A percentile compares a stretch with the other conserved stretches of the same genome.
Conservation (phyloP, 2,329 filamentous ascomycete species). For the Diaporthe destruens region DNA sequence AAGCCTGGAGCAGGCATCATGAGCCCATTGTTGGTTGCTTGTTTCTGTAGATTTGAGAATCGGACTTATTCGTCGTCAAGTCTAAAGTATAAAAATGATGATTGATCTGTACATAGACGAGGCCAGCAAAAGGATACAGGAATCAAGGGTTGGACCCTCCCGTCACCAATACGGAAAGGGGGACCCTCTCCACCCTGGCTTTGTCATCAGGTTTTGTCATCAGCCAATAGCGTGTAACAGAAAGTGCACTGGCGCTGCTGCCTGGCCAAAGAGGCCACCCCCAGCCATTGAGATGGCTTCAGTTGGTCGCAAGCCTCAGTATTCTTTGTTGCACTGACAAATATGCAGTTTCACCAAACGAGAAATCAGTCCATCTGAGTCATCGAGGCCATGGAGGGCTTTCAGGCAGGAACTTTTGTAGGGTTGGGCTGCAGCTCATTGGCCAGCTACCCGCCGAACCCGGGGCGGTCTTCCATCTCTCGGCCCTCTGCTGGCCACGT, state of each 20-base stretch:
- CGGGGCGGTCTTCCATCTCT: not conserved
- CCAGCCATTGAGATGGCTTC: not conserved
- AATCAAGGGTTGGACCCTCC: not conserved
- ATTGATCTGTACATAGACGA: not conserved
- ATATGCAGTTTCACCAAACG: not conserved
- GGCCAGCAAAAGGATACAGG: not conserved
- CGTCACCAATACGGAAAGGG: no score
- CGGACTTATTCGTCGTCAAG: not conserved
- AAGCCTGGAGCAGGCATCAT: not conserved
- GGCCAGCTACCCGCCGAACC: not conserved
- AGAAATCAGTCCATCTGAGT: slow-evolving; percentile 1
- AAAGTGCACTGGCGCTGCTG: slow-evolving; percentile 12
- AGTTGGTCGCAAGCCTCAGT: not conserved
- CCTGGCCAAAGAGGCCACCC: not conserved
- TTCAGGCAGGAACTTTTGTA: slow-evolving; percentile 27
- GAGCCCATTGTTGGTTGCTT: not conserved
- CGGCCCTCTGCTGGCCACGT: not conserved
- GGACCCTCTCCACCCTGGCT: not conserved
- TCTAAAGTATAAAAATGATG: not conserved
- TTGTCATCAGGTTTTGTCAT: slow-evolving; percentile 15
- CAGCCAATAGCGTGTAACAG: slow-evolving; percentile 34
- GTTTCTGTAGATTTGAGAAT: not conserved
- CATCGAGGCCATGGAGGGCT: not conserved
- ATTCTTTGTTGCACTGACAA: not conserved
- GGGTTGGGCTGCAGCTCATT: slow-evolving; percentile 18